phyloP scores from a whole-genome alignment of 495 filamentous ascomycete genomes.

The Penicillium bovifimosum region DNA sequence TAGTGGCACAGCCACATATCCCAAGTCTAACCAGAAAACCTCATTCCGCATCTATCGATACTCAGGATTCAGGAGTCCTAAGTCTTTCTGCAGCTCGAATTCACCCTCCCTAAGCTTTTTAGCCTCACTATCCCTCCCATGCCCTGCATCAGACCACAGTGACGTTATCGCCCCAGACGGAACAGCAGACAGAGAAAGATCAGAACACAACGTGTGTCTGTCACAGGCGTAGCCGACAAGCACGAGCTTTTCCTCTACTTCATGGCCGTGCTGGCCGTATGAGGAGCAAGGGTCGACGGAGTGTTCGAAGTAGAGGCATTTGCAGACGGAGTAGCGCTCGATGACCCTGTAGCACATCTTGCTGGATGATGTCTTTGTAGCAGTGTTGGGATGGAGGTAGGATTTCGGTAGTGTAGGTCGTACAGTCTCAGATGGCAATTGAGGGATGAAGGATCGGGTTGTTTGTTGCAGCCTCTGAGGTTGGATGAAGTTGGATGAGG shows the following conservation, averaged over 20 bases:
- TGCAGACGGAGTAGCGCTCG: conserved; percentile 74
- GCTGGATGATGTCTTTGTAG: neutral
- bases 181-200: neutral
- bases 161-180: conserved; percentile 21
- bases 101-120: neutral
- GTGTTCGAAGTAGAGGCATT: conserved; percentile 76
- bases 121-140: conserved; percentile 12
- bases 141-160: conserved; percentile 49
- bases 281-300: conserved; percentile 67
- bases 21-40: neutral
- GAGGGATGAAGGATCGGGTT: neutral
- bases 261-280: conserved; percentile 66
- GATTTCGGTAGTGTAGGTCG: too few relatives aligned
- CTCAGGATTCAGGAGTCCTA: too few relatives aligned
- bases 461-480: too few relatives aligned
- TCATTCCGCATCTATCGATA: neutral
- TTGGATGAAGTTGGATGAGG: too few relatives aligned
- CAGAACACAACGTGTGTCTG: conserved; percentile 51
- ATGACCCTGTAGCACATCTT: conserved; percentile 69
- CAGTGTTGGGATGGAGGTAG: too few relatives aligned
- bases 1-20: neutral
- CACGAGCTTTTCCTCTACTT: conserved; percentile 65
- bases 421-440: neutral
- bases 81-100: neutral
- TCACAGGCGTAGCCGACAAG: conserved; percentile 75